phyloP scores from a whole-genome alignment of 2,329 filamentous ascomycete genomes.

The Epichloe sylvatica region DNA sequence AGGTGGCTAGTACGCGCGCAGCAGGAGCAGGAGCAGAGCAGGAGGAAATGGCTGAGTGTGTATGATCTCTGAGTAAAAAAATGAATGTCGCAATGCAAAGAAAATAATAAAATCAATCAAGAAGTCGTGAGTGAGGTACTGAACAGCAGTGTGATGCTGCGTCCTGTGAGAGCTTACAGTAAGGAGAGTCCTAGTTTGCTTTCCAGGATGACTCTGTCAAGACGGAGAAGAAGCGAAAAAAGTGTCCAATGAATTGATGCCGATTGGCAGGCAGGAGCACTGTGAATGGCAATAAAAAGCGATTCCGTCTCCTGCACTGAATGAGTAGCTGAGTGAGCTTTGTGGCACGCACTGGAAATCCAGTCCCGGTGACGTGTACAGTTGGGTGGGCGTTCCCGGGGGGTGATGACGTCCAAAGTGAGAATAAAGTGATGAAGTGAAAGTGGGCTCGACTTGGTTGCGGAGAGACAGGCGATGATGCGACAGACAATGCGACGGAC shows the following conservation, averaged over 20 bases:
- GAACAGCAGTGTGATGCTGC: not conserved
- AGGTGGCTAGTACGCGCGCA: slow-evolving; percentile 5
- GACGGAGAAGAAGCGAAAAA: not conserved
- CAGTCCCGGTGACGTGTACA: slow-evolving; percentile 7
- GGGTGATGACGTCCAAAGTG: not conserved
- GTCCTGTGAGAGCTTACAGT: not conserved
- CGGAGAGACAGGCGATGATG: not conserved
- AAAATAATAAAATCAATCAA: not conserved
- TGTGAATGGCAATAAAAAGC: slow-evolving; percentile 1
- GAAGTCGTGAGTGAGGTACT: not conserved
- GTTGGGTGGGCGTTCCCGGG: not conserved
- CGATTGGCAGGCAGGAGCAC: not conserved
- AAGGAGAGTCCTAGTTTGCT: not conserved
- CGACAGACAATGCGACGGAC: not conserved
- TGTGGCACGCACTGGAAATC: slow-evolving; percentile 7
- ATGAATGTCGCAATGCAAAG: not conserved
- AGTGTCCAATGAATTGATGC: not conserved
- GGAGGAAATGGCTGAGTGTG: not conserved
- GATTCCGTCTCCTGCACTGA: not conserved
- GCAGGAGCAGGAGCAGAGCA: not conserved
- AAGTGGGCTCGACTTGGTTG: not conserved
- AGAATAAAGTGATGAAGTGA: slow-evolving; percentile 4
- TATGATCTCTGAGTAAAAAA: not conserved
- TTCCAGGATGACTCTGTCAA: not conserved
- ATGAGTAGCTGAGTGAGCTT: not conserved